Evolutionary conservation across 164 flowering plant species (phyloP).

Genomic region (Sedum album): DNA sequence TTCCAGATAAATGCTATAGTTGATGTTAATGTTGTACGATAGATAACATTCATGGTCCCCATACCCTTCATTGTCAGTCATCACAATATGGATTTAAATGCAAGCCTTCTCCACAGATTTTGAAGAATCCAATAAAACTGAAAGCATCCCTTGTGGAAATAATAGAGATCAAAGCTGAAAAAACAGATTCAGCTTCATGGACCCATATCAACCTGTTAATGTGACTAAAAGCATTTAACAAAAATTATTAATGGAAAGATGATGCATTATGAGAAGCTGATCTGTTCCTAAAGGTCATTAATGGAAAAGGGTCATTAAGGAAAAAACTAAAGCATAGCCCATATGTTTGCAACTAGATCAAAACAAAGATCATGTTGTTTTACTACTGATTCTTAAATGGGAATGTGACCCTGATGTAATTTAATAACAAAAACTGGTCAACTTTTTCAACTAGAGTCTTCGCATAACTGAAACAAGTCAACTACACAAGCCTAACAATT

Average conservation of each 20-base stretch:
- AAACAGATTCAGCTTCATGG: background rate
- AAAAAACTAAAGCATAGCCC: background rate
- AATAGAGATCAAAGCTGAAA: background rate
- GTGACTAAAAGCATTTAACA: background rate
- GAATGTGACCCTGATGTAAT: too few species aligned
- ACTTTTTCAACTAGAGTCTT: conserved; percentile 2
- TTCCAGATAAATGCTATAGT: background rate
- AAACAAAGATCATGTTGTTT: background rate
- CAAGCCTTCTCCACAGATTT: background rate
- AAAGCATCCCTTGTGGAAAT: background rate
- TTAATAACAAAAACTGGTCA: background rate
- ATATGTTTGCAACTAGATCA: background rate
- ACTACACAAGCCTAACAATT: background rate
- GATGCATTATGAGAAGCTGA: background rate
- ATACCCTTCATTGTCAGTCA: background rate
- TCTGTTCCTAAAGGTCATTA: background rate
- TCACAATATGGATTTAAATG: background rate
- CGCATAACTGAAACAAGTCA: background rate
- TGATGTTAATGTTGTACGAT: background rate
- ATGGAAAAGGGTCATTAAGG: background rate
- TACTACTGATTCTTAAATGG: background rate
- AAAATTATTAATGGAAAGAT: background rate
- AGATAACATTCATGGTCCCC: background rate
- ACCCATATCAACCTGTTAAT: background rate
- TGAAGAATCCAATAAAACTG: background rate